These are phyloP conservation scores for Symbiodinium natans DNA, from an alignment of 73 alveolate species.

Conservation along the genomic window DNA sequence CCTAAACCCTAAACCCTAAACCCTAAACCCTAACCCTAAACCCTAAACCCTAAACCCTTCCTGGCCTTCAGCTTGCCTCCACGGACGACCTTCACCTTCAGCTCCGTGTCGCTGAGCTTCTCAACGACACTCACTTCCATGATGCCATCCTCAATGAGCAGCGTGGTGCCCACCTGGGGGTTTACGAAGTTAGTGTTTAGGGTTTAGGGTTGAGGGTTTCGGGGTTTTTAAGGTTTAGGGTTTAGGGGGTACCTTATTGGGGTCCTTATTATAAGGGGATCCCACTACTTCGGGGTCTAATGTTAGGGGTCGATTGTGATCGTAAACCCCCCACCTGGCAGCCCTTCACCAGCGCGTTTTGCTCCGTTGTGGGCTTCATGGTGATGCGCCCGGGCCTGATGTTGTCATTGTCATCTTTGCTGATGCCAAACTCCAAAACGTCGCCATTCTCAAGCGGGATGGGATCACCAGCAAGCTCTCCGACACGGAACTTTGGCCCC, in stretches of 20 bases:
- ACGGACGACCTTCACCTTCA: slow-evolving; percentile 79
- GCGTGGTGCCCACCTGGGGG: slow-evolving; percentile 17
- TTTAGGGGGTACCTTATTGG: too few relatives aligned
- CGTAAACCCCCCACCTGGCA: slow-evolving; percentile 46
- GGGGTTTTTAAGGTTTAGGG: too few relatives aligned
- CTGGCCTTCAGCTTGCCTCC: slow-evolving; percentile 92
- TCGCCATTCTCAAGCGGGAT: slow-evolving; percentile 36
- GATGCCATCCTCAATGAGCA: slow-evolving; percentile 49
- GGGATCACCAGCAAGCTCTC: slow-evolving; percentile 71
- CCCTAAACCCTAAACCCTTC: too few relatives aligned
- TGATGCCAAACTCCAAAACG: slow-evolving; percentile 58
- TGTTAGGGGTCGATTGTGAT: too few relatives aligned
- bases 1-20: too few relatives aligned
- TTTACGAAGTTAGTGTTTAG: too few relatives aligned
- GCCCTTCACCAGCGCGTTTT: slow-evolving; percentile 57
- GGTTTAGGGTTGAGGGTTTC: too few relatives aligned
- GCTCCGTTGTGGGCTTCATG: slow-evolving; percentile 90
- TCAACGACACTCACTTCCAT: slow-evolving; percentile 59
- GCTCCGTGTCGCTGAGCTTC: slow-evolving; percentile 83
- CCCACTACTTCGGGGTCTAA: too few relatives aligned
- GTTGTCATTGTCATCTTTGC: slow-evolving; percentile 30
- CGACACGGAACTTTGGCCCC: slow-evolving; percentile 85
- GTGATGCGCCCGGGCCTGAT: slow-evolving; percentile 92
- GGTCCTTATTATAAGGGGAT: too few relatives aligned
- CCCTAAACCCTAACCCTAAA: too few relatives aligned